phyloP scores from a whole-genome alignment of 177 flowering plant genomes.

The Vitis hybrid region DNA sequence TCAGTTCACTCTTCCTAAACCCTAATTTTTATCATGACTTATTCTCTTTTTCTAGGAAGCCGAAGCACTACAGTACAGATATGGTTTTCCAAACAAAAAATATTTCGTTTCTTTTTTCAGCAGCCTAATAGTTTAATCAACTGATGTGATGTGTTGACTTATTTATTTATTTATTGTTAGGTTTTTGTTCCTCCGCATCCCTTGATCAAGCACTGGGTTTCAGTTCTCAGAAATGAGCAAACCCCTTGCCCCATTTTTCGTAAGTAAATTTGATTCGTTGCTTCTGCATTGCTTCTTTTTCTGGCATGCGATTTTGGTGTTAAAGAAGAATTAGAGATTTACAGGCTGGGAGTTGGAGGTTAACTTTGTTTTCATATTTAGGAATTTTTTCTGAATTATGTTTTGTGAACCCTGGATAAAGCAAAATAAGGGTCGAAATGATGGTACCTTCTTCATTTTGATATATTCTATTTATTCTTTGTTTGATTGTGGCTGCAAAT shows the following conservation, averaged over 20 bases:
- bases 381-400: no score
- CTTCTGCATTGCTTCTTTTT: not conserved
- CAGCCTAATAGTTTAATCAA: not conserved
- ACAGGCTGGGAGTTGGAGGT: no score
- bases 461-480: no score
- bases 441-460: no score
- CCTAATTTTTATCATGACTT: not conserved
- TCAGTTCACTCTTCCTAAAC: constrained; percentile 12
- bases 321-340: no score
- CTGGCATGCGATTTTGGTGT: not conserved
- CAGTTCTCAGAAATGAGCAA: constrained; percentile 85
- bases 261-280: constrained; percentile 30
- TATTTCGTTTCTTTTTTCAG: not conserved
- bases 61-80: not conserved
- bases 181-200: constrained; percentile 95
- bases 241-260: constrained; percentile 91
- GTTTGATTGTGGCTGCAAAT: no score
- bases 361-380: no score
- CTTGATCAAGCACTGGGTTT: constrained; percentile 94
- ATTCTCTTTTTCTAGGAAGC: not conserved
- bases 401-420: no score
- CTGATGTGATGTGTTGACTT: not conserved
- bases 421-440: no score
- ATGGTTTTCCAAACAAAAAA: not conserved
- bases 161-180: constrained; percentile 27